Evolutionary conservation across 805 yeast genomes (phyloP).

Genomic region (Maudiozyma barnettii): DNA sequence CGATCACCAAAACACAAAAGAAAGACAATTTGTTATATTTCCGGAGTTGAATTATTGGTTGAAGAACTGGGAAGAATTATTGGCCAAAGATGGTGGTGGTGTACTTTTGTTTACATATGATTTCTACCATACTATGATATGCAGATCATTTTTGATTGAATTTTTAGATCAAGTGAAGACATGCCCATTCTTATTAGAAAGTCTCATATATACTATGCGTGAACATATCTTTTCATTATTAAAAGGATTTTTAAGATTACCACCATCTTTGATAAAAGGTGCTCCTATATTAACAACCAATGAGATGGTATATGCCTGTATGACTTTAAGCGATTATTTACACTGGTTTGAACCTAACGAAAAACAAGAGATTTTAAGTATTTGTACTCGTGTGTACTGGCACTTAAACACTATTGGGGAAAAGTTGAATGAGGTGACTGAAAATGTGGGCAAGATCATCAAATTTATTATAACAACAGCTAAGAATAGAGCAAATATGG

Average conservation of each 20-base stretch:
- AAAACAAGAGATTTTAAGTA: constrained; percentile 34
- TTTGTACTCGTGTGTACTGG: constrained; percentile 49
- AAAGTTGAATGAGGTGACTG: constrained; percentile 48
- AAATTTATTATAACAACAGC: constrained; percentile 41
- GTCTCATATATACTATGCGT: constrained; percentile 35
- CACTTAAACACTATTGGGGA: constrained; percentile 49
- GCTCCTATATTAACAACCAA: constrained; percentile 45
- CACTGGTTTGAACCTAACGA: constrained; percentile 33
- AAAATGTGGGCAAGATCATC: constrained; percentile 48
- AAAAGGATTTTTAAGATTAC: constrained; percentile 35
- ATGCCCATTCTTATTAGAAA: constrained; percentile 18
- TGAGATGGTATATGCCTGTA: constrained; percentile 46
- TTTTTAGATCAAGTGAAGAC: constrained; percentile 20
- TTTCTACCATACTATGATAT: constrained; percentile 38
- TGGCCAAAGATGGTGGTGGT: constrained; percentile 41
- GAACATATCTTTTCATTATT: constrained; percentile 38
- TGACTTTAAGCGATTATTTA: constrained; percentile 42
- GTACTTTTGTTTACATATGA: constrained; percentile 40
- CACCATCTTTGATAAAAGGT: constrained; percentile 41
- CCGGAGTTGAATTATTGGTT: constrained; percentile 39
- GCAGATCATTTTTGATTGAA: constrained; percentile 28
- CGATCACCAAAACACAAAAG: background rate
- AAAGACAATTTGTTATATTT: constrained; percentile 11
- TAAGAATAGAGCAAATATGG: constrained; percentile 17
- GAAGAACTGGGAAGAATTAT: constrained; percentile 35